A percentile compares a stretch with the other conserved stretches of the same genome.
These are phyloP conservation scores for Carex parvula DNA, from an alignment of 176 grass and related monocot species.

Conservation along the genomic window DNA sequence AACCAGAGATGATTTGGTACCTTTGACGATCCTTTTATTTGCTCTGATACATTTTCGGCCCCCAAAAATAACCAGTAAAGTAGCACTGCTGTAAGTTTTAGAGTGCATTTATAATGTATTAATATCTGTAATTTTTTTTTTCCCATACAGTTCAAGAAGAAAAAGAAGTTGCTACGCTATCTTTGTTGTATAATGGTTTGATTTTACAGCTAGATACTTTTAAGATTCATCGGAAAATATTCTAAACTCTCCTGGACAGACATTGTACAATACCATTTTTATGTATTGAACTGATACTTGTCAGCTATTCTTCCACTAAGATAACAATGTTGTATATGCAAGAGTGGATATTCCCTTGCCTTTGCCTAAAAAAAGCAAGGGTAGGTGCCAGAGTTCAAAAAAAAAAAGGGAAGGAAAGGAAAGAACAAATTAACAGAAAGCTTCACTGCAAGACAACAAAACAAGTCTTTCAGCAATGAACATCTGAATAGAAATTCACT, in stretches of 20 bases:
- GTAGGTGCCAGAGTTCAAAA: not conserved
- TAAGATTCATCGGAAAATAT: not conserved
- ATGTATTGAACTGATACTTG: not conserved
- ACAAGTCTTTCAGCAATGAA: no score
- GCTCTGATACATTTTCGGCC: not conserved
- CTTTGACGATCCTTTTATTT: not conserved
- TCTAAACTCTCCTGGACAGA: not conserved
- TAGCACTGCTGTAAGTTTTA: not conserved
- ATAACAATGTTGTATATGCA: not conserved
- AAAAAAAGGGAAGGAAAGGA: not conserved
- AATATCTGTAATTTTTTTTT: not conserved
- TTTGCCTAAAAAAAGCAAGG: not conserved
- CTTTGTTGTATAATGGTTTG: constrained; percentile 28
- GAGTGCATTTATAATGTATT: constrained; percentile 7
- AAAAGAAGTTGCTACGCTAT: constrained; percentile 30
- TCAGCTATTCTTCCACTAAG: not conserved
- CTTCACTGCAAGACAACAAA: no score
- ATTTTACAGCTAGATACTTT: constrained; percentile 5
- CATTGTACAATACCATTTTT: not conserved
- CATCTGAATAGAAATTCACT: no score
- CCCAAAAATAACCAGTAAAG: not conserved
- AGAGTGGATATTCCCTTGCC: not conserved
- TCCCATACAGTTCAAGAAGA: constrained; percentile 21
- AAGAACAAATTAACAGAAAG: not conserved
- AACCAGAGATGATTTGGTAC: not conserved